phyloP scores from a whole-genome alignment of 1,284 basidiomycete genomes.

The Chondrostereum purpureum region DNA sequence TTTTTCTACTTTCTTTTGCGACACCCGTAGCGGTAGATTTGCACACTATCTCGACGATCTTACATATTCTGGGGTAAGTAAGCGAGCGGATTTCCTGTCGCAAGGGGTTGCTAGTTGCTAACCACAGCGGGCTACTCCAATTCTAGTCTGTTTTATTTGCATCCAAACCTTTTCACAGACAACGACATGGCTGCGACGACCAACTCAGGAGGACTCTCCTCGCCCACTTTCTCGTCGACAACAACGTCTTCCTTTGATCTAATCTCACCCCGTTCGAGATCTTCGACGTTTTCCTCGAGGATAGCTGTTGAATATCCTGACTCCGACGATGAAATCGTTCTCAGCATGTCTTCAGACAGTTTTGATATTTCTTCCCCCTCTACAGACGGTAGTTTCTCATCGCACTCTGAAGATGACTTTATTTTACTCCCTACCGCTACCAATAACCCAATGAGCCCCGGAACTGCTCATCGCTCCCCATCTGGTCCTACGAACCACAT shows the following conservation, averaged over 20 bases:
- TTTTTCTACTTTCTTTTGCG: too few relatives aligned
- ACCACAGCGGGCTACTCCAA: too few relatives aligned
- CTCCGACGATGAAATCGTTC: slow-evolving; percentile 56
- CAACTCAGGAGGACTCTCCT: slow-evolving; percentile 3
- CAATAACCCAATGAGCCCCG: too few relatives aligned
- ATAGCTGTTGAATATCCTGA: slow-evolving; percentile 14
- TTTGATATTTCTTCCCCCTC: slow-evolving; percentile 18
- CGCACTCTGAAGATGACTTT: slow-evolving; percentile 35
- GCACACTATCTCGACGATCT: too few relatives aligned
- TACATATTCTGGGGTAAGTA: too few relatives aligned
- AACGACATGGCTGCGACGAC: slow-evolving; percentile 4
- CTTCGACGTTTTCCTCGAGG: neutral
- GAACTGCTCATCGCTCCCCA: too few relatives aligned
- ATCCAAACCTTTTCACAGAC: slow-evolving; percentile 6
- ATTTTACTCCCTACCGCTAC: too few relatives aligned
- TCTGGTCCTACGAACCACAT: too few relatives aligned
- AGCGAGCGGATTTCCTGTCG: too few relatives aligned
- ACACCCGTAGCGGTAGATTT: too few relatives aligned
- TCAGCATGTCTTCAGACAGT: slow-evolving; percentile 28
- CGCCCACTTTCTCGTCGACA: neutral
- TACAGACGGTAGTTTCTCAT: slow-evolving; percentile 13
- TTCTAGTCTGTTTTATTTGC: too few relatives aligned
- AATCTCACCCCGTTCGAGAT: slow-evolving; percentile 1
- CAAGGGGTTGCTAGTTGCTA: too few relatives aligned
- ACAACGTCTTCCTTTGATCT: slow-evolving; percentile 1